phyloP scores from a whole-genome alignment of 441 rosid genomes.

The Pelargonium australe region DNA sequence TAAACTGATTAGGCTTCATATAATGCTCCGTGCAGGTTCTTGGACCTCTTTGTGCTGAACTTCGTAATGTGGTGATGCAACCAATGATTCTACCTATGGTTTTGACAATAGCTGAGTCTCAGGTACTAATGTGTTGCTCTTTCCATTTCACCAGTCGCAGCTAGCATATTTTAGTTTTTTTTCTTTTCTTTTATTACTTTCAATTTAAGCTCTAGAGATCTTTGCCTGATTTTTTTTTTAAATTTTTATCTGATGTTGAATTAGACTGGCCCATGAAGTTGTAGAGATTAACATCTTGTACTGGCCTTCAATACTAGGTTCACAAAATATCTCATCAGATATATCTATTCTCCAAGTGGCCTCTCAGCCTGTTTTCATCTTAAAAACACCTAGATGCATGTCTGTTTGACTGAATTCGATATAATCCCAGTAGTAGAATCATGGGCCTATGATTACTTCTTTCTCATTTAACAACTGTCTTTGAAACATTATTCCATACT shows the following conservation, averaged over 20 bases:
- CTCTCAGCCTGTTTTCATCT: not conserved
- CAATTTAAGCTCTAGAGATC: not conserved
- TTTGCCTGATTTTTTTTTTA: not conserved
- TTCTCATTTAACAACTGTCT: not conserved
- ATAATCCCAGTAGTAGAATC: not conserved
- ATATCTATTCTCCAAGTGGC: not conserved
- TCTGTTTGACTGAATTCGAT: not conserved
- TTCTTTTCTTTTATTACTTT: not conserved
- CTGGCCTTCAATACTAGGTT: not conserved
- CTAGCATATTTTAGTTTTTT: not conserved
- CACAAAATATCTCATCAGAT: not conserved
- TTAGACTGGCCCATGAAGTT: not conserved
- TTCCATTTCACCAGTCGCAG: not conserved
- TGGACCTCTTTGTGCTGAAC: constrained; percentile 95
- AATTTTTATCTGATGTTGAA: not conserved
- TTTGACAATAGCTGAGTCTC: constrained; percentile 87
- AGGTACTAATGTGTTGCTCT: constrained; percentile 39
- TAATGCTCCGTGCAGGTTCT: constrained; percentile 54
- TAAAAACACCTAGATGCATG: not conserved
- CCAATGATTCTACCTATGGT: constrained; percentile 96
- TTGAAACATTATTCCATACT: not conserved
- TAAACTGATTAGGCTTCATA: constrained; percentile 14
- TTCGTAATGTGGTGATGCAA: constrained; percentile 93
- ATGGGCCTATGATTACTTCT: not conserved
- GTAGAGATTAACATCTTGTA: not conserved